A percentile compares a stretch with the other conserved stretches of the same genome.
Evolutionary conservation across 441 rosid genomes (phyloP).

Genomic region (Gossypium davidsonii): DNA sequence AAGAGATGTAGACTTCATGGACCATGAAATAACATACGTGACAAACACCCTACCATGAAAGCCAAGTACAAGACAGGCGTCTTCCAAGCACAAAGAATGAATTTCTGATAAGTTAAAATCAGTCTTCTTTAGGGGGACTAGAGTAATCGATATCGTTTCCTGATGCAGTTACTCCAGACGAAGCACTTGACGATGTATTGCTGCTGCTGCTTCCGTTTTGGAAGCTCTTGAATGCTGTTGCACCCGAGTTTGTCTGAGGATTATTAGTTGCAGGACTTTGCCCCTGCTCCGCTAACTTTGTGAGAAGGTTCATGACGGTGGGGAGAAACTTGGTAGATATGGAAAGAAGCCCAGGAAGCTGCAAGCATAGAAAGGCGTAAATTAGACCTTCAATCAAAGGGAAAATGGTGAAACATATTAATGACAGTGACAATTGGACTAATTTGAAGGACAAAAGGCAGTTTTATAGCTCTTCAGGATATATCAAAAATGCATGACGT

Average conservation of each 20-base stretch:
- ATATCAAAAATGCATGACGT: no score
- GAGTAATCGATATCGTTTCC: slow-evolving; percentile 31
- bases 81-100: slow-evolving; percentile 4
- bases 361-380: slow-evolving; percentile 16
- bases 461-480: not conserved
- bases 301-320: slow-evolving; percentile 77
- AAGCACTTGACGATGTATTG: slow-evolving; percentile 35
- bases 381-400: not conserved
- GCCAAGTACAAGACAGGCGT: slow-evolving; percentile 15
- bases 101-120: not conserved
- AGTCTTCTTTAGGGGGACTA: slow-evolving; percentile 38
- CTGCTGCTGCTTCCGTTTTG: slow-evolving; percentile 34
- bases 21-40: not conserved
- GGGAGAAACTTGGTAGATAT: slow-evolving; percentile 84
- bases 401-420: not conserved
- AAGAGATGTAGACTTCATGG: not conserved
- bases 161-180: slow-evolving; percentile 34
- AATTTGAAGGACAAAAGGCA: not conserved
- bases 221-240: slow-evolving; percentile 22
- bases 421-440: not conserved
- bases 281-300: slow-evolving; percentile 81
- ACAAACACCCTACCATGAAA: not conserved
- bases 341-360: slow-evolving; percentile 90
- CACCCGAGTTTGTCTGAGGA: slow-evolving; percentile 38
- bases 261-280: slow-evolving; percentile 43